Percentiles rank a stretch among this genome's conserved stretches.
These are phyloP conservation scores for Phascolomyces articulosus DNA, from an alignment of 371 early-diverging fungal species.

Conservation along the genomic window DNA sequence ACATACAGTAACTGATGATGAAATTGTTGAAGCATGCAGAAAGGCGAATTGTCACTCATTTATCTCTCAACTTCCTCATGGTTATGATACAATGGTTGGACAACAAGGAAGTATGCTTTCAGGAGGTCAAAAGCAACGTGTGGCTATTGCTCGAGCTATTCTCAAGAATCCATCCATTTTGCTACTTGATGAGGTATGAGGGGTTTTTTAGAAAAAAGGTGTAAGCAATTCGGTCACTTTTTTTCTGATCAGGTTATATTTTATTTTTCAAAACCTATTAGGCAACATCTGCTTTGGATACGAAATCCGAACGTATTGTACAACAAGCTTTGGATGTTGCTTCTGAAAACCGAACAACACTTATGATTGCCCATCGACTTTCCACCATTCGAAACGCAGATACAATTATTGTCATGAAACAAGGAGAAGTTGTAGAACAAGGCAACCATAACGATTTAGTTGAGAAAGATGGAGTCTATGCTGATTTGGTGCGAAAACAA, in stretches of 20 bases:
- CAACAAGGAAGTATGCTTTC: slow-evolving; percentile 77
- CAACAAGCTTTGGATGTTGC: slow-evolving; percentile 83
- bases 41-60: slow-evolving; percentile 78
- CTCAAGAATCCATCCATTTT: slow-evolving; percentile 47
- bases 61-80: slow-evolving; percentile 72
- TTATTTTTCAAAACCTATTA: not conserved
- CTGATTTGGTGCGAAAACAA: slow-evolving; percentile 60
- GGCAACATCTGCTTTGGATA: slow-evolving; percentile 81
- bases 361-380: slow-evolving; percentile 91
- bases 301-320: slow-evolving; percentile 79
- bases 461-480: slow-evolving; percentile 51
- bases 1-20: slow-evolving; percentile 33
- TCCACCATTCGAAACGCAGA: slow-evolving; percentile 84
- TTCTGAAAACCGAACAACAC: slow-evolving; percentile 78
- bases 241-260: not conserved
- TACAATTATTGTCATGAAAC: slow-evolving; percentile 77
- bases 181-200: slow-evolving; percentile 47
- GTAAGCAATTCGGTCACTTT: not conserved
- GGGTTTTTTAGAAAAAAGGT: no score
- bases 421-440: slow-evolving; percentile 71
- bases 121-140: slow-evolving; percentile 75
- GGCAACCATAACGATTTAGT: slow-evolving; percentile 73
- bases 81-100: slow-evolving; percentile 71
- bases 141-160: slow-evolving; percentile 53
- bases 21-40: slow-evolving; percentile 64